Base-by-base conservation (phyloP, 2,329 filamentous ascomycete genomes). In the Grosmannia penicillata region DNA sequence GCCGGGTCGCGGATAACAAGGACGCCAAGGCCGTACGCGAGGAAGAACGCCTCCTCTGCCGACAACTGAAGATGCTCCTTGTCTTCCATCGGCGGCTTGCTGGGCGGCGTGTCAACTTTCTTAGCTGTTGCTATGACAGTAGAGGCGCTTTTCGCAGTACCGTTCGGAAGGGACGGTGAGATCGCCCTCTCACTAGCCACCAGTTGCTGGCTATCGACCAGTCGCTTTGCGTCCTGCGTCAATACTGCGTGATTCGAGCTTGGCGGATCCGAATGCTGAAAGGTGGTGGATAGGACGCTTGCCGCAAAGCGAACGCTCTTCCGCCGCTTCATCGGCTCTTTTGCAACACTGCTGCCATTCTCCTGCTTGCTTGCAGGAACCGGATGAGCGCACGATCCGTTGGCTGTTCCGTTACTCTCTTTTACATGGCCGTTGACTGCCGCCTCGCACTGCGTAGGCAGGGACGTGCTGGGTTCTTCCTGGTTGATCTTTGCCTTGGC, bases 41-140 rank as follows among this genome's bases (percentile, higher is more conserved):
- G 69, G 55, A 94, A 98, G 58, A 96, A 93, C 0, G 86, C 79
- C 58, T 98, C 91, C 56, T 95, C 86, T 0, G 80, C 71, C 3
- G 80, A 86, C 8, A 98, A 67, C 54, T 96, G 91, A n/a, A 95
- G 75, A 52, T 95, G 86, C 51, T 98, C 91, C 59, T 61, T 68
- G 47, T 73, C 65, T 36, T 56, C 49, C 4, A 71, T 50, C 3
- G 23, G 5, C 10, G 13, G 23, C 4, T 27, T 15, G 7, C 6
- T 25, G 14, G 13, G 9, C 18, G 18, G 18, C 11, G 19, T 10
- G 7, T 9, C 18, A 8, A 14, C 8, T 7, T 23, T 33, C 30
- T 22, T 9, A 10, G 11, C 9, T 9, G 4, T 26, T 35, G 10
- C 3, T 19, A 10, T 27, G 33, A 8, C 18, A n/a, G 17, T 23